Conservation (phyloP, 2,329 filamentous ascomycete genomes). For the Fusarium liriodendri region DNA sequence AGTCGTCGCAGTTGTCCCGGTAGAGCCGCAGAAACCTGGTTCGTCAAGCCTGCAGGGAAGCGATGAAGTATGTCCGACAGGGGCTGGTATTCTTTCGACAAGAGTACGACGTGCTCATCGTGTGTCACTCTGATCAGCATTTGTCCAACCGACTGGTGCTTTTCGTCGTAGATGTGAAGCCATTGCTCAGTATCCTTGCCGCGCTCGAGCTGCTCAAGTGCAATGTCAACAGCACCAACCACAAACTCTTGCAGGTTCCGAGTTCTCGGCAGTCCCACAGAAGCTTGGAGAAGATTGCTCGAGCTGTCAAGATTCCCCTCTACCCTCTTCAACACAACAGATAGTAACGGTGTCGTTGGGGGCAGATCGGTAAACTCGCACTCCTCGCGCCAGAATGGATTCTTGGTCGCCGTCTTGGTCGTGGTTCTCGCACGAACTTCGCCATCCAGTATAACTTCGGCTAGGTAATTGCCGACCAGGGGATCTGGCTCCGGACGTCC, state of each 20-base stretch:
- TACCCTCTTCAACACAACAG: slow-evolving; percentile 77
- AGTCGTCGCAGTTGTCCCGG: slow-evolving; percentile 82
- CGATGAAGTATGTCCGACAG: slow-evolving; percentile 86
- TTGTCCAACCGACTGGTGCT: slow-evolving; percentile 81
- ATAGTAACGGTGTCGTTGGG: slow-evolving; percentile 74
- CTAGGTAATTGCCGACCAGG: slow-evolving; percentile 76
- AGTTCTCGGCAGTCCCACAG: slow-evolving; percentile 49
- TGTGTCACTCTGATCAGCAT: slow-evolving; percentile 86
- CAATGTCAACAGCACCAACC: slow-evolving; percentile 83
- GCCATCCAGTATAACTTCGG: slow-evolving; percentile 83
- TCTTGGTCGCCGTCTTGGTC: slow-evolving; percentile 76
- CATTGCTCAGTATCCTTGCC: slow-evolving; percentile 87
- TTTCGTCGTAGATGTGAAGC: slow-evolving; percentile 84
- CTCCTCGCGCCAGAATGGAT: slow-evolving; percentile 85
- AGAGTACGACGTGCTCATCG: slow-evolving; percentile 90
- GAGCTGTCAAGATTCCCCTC: slow-evolving; percentile 61
- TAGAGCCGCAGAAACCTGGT: slow-evolving; percentile 84
- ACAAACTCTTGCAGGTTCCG: slow-evolving; percentile 62
- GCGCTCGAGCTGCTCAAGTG: slow-evolving; percentile 80
- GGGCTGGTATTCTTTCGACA: slow-evolving; percentile 85
- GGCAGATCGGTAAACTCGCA: slow-evolving; percentile 82
- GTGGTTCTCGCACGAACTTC: slow-evolving; percentile 82
- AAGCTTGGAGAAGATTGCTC: slow-evolving; percentile 45
- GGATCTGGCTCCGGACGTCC: slow-evolving; percentile 53
- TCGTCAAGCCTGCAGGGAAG: slow-evolving; percentile 85